Evolutionary conservation across 495 filamentous ascomycete genomes (phyloP).

Genomic region (Talaromyces adpressus): DNA sequence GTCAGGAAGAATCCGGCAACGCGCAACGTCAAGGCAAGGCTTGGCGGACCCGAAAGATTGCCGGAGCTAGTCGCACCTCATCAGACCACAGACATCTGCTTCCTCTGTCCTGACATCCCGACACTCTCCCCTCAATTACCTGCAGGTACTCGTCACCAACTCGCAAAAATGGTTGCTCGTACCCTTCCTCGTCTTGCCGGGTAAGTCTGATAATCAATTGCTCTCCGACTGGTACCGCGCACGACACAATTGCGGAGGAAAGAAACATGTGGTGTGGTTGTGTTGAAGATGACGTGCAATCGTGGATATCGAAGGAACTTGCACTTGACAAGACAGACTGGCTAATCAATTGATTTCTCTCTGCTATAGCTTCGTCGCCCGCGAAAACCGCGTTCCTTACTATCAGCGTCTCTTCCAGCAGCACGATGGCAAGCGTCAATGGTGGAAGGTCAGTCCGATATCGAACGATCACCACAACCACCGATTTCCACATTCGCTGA

Average conservation of each 20-base stretch:
- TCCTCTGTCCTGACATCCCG: slow-evolving; percentile 17
- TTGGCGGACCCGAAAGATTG: slow-evolving; percentile 6
- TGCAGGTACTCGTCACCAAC: slow-evolving; percentile 14
- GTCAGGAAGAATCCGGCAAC: neutral
- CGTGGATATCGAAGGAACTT: neutral
- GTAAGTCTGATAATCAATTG: slow-evolving; percentile 22
- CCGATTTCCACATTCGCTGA: slow-evolving; percentile 5
- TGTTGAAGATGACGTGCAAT: neutral
- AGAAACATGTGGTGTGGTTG: neutral
- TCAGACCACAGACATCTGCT: slow-evolving; percentile 11
- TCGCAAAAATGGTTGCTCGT: slow-evolving; percentile 39
- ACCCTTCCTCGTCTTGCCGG: slow-evolving; percentile 41
- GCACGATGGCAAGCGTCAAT: slow-evolving; percentile 73
- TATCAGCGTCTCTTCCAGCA: slow-evolving; percentile 80
- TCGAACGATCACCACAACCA: slow-evolving; percentile 54
- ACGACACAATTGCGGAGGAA: neutral
- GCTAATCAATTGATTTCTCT: neutral
- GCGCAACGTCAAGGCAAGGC: neutral
- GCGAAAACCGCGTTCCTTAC: slow-evolving; percentile 76
- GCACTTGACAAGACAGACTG: neutral
- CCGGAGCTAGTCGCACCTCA: slow-evolving; percentile 7
- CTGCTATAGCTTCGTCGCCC: slow-evolving; percentile 57
- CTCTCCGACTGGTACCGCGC: neutral
- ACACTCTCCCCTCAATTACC: slow-evolving; percentile 20
- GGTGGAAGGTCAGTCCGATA: slow-evolving; percentile 68